Evolutionary conservation across 768 basidiomycete genomes (phyloP).

Genomic region (Pulveroboletus ravenelii): DNA sequence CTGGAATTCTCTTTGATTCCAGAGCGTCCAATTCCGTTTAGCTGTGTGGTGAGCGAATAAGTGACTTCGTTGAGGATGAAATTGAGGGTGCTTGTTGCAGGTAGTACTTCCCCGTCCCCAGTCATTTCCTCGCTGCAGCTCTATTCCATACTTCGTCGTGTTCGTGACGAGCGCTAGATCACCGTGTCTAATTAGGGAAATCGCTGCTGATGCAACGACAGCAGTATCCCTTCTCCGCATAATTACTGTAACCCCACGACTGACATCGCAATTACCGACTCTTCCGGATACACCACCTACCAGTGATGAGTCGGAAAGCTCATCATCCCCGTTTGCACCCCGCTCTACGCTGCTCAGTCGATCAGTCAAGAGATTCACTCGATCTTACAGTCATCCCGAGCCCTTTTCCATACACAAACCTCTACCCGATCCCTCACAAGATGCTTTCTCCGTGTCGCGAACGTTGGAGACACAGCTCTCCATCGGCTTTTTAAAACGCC

Average conservation of each 20-base stretch:
- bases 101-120: constrained; percentile 60
- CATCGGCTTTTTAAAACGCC: constrained; percentile 70
- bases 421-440: constrained; percentile 22
- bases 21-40: constrained; percentile 59
- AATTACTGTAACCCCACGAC: constrained; percentile 45
- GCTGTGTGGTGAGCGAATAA: constrained; percentile 54
- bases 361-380: constrained; percentile 22
- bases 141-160: constrained; percentile 70
- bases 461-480: constrained; percentile 40
- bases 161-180: constrained; percentile 63
- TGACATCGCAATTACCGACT: constrained; percentile 37
- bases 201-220: constrained; percentile 66
- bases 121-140: constrained; percentile 55
- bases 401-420: constrained; percentile 17
- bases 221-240: constrained; percentile 62
- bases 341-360: constrained; percentile 29
- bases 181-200: constrained; percentile 51
- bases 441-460: constrained; percentile 15
- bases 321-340: constrained; percentile 3
- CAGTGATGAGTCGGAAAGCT: constrained; percentile 41
- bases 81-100: constrained; percentile 22
- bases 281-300: constrained; percentile 47
- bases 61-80: neutral
- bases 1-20: constrained; percentile 61
- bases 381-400: constrained; percentile 10